Conservation (phyloP, 768 basidiomycete genomes). For the Naganishia onofrii region DNA sequence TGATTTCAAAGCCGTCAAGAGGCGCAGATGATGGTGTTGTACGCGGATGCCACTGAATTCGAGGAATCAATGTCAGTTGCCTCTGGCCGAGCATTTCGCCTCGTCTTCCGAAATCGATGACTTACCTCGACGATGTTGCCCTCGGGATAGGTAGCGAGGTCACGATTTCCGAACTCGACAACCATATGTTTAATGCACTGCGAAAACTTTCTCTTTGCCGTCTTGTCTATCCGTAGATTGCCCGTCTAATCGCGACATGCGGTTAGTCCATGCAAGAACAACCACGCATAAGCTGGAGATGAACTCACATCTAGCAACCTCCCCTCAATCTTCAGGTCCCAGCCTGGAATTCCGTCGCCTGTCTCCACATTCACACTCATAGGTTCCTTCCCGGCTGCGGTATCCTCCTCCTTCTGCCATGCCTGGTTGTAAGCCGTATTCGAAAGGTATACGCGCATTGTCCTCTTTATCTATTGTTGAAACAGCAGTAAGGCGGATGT, state of each 20-base stretch:
- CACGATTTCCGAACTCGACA: conserved; percentile 76
- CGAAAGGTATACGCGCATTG: conserved; percentile 77
- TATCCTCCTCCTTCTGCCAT: conserved; percentile 64
- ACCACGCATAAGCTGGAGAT: not conserved
- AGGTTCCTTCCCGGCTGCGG: conserved; percentile 12
- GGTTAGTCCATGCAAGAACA: conserved; percentile 17
- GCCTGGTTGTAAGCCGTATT: conserved; percentile 80
- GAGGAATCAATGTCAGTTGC: conserved; percentile 17
- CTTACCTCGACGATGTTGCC: conserved; percentile 84
- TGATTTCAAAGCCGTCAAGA: conserved; percentile 81
- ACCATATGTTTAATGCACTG: conserved; percentile 78
- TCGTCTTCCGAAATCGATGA: not conserved
- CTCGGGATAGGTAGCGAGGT: conserved; percentile 74
- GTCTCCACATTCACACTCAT: conserved; percentile 60
- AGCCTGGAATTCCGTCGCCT: conserved; percentile 83
- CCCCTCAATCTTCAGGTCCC: conserved; percentile 83
- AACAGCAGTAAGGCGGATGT: not conserved
- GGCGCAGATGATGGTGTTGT: conserved; percentile 53
- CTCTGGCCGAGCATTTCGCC: not conserved
- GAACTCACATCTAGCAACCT: conserved; percentile 61
- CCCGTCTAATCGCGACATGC: conserved; percentile 38
- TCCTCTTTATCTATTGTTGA: conserved; percentile 70
- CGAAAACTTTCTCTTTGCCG: conserved; percentile 70
- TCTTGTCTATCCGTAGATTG: conserved; percentile 48
- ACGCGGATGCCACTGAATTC: conserved; percentile 51